Evolutionary conservation across 1,284 basidiomycete species (phyloP).

Genomic region (Chalciporus sp.): DNA sequence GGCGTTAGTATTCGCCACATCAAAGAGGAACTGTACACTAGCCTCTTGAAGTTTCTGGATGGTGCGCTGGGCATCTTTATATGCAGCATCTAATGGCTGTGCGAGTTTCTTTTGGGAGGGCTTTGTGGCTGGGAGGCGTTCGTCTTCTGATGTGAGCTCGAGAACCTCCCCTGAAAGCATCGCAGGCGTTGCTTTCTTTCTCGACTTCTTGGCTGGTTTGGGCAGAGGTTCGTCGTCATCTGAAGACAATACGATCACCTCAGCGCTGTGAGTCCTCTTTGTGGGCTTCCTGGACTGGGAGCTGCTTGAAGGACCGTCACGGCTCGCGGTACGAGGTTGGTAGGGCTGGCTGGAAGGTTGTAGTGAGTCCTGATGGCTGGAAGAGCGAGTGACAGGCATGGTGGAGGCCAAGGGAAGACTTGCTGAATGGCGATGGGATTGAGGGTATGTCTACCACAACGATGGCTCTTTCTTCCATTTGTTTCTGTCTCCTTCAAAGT

Average conservation of each 20-base stretch:
- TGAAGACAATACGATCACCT: conserved; percentile 60
- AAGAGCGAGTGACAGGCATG: conserved; percentile 34
- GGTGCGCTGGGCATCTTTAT: conserved; percentile 19
- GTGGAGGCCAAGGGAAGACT: not conserved
- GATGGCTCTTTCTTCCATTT: not conserved
- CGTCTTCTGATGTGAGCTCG: conserved; percentile 35
- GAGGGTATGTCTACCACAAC: not conserved
- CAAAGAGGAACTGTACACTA: not conserved
- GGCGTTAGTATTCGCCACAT: not conserved
- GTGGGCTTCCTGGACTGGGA: conserved; percentile 17
- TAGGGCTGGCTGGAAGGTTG: conserved; percentile 7
- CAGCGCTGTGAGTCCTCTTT: conserved; percentile 20
- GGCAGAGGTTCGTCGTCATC: conserved; percentile 46
- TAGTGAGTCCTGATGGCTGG: conserved; percentile 21
- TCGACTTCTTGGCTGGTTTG: conserved; percentile 29
- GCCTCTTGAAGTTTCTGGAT: conserved; percentile 28
- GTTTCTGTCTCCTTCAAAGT: not conserved
- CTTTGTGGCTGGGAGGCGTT: conserved; percentile 15
- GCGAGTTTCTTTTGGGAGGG: conserved; percentile 3
- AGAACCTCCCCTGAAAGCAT: conserved; percentile 21
- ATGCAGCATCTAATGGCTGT: not conserved
- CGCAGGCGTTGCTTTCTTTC: conserved; percentile 14
- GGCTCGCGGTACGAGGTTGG: not conserved
- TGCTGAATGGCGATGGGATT: not conserved
- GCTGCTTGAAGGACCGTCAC: conserved; percentile 4